Base-by-base conservation (phyloP, 2,329 filamentous ascomycete species). In the Verticillium longisporum region DNA sequence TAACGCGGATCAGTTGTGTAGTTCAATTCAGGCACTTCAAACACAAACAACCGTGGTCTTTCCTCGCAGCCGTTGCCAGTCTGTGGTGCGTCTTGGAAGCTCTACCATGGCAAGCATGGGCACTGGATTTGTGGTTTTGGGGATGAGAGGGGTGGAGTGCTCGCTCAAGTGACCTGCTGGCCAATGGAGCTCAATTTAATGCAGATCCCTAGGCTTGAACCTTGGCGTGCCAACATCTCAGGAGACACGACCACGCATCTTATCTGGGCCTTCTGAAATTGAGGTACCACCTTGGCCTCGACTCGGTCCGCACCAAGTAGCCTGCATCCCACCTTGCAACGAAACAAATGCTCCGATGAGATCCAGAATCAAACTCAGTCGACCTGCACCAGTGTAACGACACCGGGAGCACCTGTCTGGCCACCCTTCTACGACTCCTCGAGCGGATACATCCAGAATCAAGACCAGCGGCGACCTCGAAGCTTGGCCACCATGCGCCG, bases 401-500 rank as follows among this genome's bases (percentile, higher is more conserved):
- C 55, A 21, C 31, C 55, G 55, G 34, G 37, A 56, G 32, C 55
- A 36, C 32, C 45, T 50, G 45, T 50, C 26, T 31, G 3, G 26
- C 26, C 26, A 4, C 45, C 13, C 21, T 9, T 11, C 18, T 50
- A 56, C 33, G 55, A 56, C 7, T 21, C 13, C n/a, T 14, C 3
- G 32, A 34, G 33, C 33, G 15, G 55, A 37, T n/a, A n/a, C 54
- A 7, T 26, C 18, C 59, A 56, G 56, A 59, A 38, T 32, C 59
- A 45, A 61, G 33, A 7, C n/a, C 18, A 50, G 45, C 45, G 9
- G 45, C 45, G 9, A 11, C 45, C 18, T 50, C 45, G 9, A 50
- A 34, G 55, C 63, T 55, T 58, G 64, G 65, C 1, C 54, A 34
- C n/a, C 61, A 70, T 62, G 58, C 74, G 75, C 71, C 75, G 75